These are phyloP conservation scores for Pseudogymnoascus sp. DNA, from an alignment of 2,329 filamentous ascomycete species.

Conservation along the genomic window DNA sequence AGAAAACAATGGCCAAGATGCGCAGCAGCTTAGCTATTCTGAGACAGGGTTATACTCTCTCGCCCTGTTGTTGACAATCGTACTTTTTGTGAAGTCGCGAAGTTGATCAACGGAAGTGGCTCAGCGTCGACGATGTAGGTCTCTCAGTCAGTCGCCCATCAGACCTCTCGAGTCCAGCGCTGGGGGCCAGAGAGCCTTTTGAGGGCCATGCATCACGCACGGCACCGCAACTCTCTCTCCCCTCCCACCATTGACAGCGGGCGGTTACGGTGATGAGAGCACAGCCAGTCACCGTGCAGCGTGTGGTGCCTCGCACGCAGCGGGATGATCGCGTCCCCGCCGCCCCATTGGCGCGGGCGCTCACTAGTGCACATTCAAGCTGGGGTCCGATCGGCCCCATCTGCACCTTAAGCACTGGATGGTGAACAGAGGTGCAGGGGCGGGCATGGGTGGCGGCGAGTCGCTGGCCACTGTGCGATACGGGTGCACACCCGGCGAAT, in stretches of 20 bases:
- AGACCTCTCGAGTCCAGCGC: slow-evolving; percentile 1
- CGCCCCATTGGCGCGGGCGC: background rate
- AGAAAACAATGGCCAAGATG: background rate
- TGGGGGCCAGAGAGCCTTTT: slow-evolving; percentile 6
- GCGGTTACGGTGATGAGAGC: background rate
- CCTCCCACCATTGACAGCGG: slow-evolving; percentile 5
- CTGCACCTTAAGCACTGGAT: slow-evolving; percentile 1
- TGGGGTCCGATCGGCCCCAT: background rate
- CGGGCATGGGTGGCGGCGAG: background rate
- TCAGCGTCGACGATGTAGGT: slow-evolving; percentile 1
- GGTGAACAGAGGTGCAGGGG: slow-evolving; percentile 5
- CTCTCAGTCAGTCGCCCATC: slow-evolving; percentile 5
- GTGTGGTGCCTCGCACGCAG: background rate
- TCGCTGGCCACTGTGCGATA: background rate
- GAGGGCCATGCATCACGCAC: slow-evolving; percentile 1
- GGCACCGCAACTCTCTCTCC: background rate
- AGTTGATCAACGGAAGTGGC: background rate
- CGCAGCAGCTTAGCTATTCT: slow-evolving; percentile 5
- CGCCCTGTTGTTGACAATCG: background rate
- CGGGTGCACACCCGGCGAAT: background rate
- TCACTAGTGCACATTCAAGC: background rate
- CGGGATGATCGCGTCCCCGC: slow-evolving; percentile 3
- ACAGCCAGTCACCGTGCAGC: background rate
- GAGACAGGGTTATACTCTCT: background rate
- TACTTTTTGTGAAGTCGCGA: background rate